A percentile compares a stretch with the other conserved stretches of the same genome.
phyloP scores from a whole-genome alignment of 2,329 filamentous ascomycete genomes.

The Apiospora phragmitis region DNA sequence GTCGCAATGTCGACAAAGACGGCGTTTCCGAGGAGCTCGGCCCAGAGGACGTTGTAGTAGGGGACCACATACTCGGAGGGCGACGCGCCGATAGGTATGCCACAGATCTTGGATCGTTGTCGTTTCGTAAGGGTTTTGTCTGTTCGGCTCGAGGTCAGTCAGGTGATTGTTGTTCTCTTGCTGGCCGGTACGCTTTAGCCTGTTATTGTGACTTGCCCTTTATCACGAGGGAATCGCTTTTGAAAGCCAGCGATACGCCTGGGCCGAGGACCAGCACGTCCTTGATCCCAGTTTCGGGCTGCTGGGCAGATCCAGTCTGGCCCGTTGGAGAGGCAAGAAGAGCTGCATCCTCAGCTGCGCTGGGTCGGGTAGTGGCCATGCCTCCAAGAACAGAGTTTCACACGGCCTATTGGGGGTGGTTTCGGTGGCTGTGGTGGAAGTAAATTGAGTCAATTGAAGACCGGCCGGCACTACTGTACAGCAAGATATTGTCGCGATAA shows the following conservation, averaged over 20 bases:
- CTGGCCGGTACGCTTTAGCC: background rate
- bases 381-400: slow-evolving; percentile 4
- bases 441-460: background rate
- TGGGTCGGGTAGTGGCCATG: background rate
- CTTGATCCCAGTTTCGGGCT: background rate
- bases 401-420: background rate
- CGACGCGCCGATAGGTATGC: slow-evolving; percentile 23
- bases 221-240: slow-evolving; percentile 4
- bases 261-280: background rate
- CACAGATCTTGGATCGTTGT: slow-evolving; percentile 26
- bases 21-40: slow-evolving; percentile 59
- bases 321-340: background rate
- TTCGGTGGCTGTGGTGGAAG: background rate
- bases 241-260: slow-evolving; percentile 1
- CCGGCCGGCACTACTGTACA: background rate
- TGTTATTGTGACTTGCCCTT: background rate
- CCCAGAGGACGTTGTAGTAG: slow-evolving; percentile 84
- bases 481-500: background rate
- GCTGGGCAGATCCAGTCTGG: background rate
- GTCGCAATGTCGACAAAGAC: slow-evolving; percentile 74
- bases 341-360: background rate
- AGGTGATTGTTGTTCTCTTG: background rate
- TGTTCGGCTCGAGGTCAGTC: slow-evolving; percentile 13
- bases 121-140: slow-evolving; percentile 24
- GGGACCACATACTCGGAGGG: slow-evolving; percentile 52